These are phyloP conservation scores for Styphnolobium japonicum DNA, from an alignment of 306 rosid genomes.

Conservation along the genomic window DNA sequence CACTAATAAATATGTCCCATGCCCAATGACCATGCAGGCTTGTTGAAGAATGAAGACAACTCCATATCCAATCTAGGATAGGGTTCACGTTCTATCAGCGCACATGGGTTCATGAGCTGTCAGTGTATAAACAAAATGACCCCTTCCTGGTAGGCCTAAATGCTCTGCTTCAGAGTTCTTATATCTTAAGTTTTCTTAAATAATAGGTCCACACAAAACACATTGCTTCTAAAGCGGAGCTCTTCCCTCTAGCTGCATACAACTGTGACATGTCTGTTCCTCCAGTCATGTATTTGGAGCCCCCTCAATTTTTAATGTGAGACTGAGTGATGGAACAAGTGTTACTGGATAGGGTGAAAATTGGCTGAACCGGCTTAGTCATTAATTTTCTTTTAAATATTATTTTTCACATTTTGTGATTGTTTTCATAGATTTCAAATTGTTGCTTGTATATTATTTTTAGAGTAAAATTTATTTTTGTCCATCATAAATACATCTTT, in stretches of 20 bases:
- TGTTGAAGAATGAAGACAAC: not conserved
- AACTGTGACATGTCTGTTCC: not conserved
- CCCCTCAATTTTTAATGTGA: not conserved
- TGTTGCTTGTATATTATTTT: no score
- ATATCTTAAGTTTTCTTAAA: not conserved
- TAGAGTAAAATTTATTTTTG: no score
- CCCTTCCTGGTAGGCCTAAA: not conserved
- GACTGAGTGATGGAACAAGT: no score
- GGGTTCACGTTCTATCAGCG: not conserved
- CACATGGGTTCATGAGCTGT: not conserved
- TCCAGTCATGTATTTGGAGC: not conserved
- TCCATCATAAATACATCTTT: no score
- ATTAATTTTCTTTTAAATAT: no score
- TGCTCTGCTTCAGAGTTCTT: not conserved
- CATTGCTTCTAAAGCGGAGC: not conserved
- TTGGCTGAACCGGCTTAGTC: no score
- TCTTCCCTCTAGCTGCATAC: not conserved
- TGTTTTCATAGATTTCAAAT: no score
- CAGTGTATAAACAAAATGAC: not conserved
- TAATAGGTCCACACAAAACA: constrained; percentile 10
- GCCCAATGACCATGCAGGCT: constrained; percentile 12
- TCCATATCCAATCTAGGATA: not conserved
- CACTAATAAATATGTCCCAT: constrained; percentile 7
- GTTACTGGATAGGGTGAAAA: no score
- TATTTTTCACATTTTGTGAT: no score